A percentile compares a stretch with the other conserved stretches of the same genome.
Evolutionary conservation across 768 basidiomycete genomes (phyloP).

Genomic region (Leccinellum luteum): DNA sequence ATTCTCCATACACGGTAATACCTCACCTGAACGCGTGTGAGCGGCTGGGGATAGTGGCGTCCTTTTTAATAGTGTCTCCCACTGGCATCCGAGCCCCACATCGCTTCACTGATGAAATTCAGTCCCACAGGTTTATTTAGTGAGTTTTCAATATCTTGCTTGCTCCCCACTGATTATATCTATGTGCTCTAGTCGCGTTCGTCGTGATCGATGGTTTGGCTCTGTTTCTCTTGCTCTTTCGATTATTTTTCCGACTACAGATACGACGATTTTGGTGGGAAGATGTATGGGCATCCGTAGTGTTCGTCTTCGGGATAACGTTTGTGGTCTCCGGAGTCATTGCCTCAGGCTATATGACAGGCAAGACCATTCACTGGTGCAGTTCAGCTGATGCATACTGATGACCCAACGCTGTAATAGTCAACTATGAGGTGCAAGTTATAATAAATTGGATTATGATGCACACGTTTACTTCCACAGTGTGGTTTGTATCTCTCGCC

Average conservation of each 20-base stretch:
- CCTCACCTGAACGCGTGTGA: neutral
- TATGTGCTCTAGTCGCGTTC: constrained; percentile 2
- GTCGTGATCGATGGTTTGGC: constrained; percentile 2
- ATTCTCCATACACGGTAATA: neutral
- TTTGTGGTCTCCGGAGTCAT: neutral
- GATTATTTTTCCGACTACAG: constrained; percentile 11
- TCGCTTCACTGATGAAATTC: neutral
- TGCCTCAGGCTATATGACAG: neutral
- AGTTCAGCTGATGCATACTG: neutral
- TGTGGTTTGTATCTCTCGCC: neutral
- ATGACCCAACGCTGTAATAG: neutral
- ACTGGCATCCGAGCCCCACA: neutral
- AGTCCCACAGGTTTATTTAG: neutral
- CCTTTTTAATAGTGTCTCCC: neutral
- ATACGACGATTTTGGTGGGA: constrained; percentile 26
- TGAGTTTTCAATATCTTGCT: neutral
- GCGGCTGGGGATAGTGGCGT: neutral
- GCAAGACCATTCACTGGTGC: neutral
- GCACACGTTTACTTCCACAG: neutral
- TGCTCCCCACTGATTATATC: neutral
- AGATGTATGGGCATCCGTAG: constrained; percentile 18
- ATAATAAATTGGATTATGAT: neutral
- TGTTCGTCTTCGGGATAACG: neutral
- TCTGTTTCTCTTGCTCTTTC: constrained; percentile 11
- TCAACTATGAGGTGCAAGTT: neutral